Percentiles rank a stretch among this genome's conserved stretches.
Conservation (phyloP, 306 rosid species). For the Alnus rubra region DNA sequence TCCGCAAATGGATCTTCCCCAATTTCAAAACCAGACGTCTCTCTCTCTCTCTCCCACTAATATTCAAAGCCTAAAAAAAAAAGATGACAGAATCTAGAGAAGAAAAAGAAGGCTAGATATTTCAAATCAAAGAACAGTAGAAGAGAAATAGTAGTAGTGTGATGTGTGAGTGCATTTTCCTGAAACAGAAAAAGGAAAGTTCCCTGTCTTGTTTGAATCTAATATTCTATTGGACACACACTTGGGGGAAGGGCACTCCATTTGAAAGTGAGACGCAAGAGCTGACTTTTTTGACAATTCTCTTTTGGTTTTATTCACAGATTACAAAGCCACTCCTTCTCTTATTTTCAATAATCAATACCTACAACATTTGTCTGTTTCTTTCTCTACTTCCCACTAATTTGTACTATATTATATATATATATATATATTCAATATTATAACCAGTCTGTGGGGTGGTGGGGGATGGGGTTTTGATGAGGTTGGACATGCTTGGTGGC, state of each 20-base stretch:
- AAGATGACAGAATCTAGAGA: slow-evolving; percentile 45
- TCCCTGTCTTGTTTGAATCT: slow-evolving; percentile 39
- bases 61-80: slow-evolving; percentile 30
- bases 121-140: slow-evolving; percentile 40
- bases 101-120: slow-evolving; percentile 30
- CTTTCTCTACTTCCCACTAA: slow-evolving; percentile 11
- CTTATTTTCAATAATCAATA: slow-evolving; percentile 29
- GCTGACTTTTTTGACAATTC: slow-evolving; percentile 47
- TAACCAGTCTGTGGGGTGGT: slow-evolving; percentile 1
- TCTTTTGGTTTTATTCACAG: slow-evolving; percentile 19
- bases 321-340: not conserved
- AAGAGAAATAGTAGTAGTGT: not conserved
- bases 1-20: slow-evolving; percentile 35
- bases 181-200: slow-evolving; percentile 46
- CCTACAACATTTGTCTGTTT: slow-evolving; percentile 34
- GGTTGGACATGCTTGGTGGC: slow-evolving; percentile 2
- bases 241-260: not conserved
- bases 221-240: slow-evolving; percentile 22
- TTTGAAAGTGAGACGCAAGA: slow-evolving; percentile 25
- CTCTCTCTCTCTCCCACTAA: slow-evolving; percentile 20
- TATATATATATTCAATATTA: not conserved
- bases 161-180: slow-evolving; percentile 1
- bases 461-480: slow-evolving; percentile 1
- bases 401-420: not conserved
- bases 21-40: slow-evolving; percentile 37